Percentiles rank a stretch among this genome's conserved stretches.
phyloP scores from a whole-genome alignment of 2,329 filamentous ascomycete species.

The Clonostachys rosea region DNA sequence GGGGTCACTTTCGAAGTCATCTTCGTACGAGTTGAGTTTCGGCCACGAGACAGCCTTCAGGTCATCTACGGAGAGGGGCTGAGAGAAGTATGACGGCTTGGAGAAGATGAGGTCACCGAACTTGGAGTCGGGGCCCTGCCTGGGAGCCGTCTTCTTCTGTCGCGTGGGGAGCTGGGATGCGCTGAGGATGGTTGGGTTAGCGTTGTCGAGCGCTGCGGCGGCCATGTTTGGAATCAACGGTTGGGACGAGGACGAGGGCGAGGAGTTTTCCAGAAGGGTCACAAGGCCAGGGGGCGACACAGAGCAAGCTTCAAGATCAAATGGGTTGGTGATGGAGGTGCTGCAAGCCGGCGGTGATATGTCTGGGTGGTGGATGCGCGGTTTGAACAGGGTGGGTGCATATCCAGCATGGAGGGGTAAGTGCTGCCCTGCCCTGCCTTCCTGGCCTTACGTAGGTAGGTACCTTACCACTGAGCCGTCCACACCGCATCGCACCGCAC shows the following conservation, averaged over 20 bases:
- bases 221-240: conserved; percentile 7
- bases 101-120: conserved; percentile 42
- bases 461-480: too few relatives aligned
- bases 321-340: too few relatives aligned
- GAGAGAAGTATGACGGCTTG: conserved; percentile 35
- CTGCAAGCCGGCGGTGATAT: too few relatives aligned
- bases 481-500: too few relatives aligned
- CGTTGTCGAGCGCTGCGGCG: conserved; percentile 55
- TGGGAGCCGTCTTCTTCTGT: conserved; percentile 41
- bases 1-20: conserved; percentile 62
- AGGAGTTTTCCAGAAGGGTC: too few relatives aligned
- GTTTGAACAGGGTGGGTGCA: too few relatives aligned
- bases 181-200: conserved; percentile 90
- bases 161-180: conserved; percentile 84
- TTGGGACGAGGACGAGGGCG: neutral
- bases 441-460: too few relatives aligned
- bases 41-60: conserved; percentile 5
- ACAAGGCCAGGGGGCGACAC: too few relatives aligned
- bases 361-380: too few relatives aligned
- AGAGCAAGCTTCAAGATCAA: too few relatives aligned
- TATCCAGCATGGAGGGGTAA: too few relatives aligned
- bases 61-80: conserved; percentile 30
- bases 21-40: conserved; percentile 27
- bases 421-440: too few relatives aligned
- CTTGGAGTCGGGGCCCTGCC: conserved; percentile 38